These are phyloP conservation scores for Arthrobotrys iridis DNA, from an alignment of 2,329 filamentous ascomycete species.

Conservation along the genomic window DNA sequence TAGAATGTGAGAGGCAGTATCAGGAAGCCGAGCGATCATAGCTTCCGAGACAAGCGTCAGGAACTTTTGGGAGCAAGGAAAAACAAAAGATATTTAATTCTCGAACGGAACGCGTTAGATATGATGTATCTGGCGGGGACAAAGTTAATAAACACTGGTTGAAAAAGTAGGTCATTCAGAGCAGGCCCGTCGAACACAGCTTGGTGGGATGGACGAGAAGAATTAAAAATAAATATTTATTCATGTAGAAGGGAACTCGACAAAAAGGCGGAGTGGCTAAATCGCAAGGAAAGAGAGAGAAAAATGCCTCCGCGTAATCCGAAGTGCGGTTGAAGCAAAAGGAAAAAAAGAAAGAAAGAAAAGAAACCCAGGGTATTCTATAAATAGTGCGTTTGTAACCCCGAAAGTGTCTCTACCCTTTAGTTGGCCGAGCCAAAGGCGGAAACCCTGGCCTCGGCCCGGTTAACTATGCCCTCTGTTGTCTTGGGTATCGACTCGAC, in stretches of 20 bases:
- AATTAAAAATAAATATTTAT: conserved; percentile 12
- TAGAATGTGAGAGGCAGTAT: too few species aligned
- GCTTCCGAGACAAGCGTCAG: background rate
- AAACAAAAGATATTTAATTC: too few species aligned
- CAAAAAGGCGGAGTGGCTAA: background rate
- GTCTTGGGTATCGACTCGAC: conserved; percentile 52
- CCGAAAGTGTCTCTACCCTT: background rate
- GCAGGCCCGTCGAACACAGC: background rate
- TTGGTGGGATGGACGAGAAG: background rate
- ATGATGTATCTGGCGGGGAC: background rate
- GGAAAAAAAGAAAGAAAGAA: background rate
- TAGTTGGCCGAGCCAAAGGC: conserved; percentile 57
- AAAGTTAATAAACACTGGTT: background rate
- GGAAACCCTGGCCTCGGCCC: conserved; percentile 58
- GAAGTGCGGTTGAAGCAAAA: background rate
- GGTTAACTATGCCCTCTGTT: conserved; percentile 57
- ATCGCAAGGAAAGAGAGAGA: conserved; percentile 9
- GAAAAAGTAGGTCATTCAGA: background rate
- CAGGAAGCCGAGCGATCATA: too few species aligned
- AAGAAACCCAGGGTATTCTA: background rate
- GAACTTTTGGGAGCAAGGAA: background rate
- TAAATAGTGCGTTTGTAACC: background rate
- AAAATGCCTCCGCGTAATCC: background rate
- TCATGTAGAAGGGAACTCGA: background rate
- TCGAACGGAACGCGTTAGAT: background rate